Conservation (phyloP, 306 rosid genomes). For the Argentina anserina region DNA sequence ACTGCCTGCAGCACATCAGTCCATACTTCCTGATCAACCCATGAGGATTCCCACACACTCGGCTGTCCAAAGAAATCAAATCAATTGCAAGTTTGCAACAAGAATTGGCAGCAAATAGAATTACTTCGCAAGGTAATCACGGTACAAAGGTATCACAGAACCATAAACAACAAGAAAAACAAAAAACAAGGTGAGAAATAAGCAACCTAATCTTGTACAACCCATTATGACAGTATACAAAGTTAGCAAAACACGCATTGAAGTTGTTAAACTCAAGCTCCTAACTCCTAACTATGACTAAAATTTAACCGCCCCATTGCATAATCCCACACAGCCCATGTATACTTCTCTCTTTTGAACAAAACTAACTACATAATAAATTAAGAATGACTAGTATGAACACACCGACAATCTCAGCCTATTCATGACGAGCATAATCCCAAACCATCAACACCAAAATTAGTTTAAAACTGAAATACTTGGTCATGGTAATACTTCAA, state of each 20-base stretch:
- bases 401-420: neutral
- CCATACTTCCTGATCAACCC: conserved; percentile 55
- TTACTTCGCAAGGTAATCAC: neutral
- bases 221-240: neutral
- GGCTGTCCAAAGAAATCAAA: conserved; percentile 28
- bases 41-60: conserved; percentile 58
- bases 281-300: neutral
- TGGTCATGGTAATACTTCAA: neutral
- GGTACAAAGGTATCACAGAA: neutral
- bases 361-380: neutral
- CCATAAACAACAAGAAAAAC: neutral
- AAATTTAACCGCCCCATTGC: neutral
- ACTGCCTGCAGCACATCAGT: conserved; percentile 60
- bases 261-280: neutral
- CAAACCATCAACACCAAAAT: neutral
- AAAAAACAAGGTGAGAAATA: neutral
- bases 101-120: neutral
- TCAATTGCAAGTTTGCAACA: neutral
- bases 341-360: too few relatives aligned
- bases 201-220: neutral
- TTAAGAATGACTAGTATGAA: neutral
- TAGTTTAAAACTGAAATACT: neutral
- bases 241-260: neutral
- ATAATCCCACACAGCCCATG: neutral
- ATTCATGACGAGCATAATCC: neutral